These are phyloP conservation scores for Tetratostichococcus sp. DNA, from an alignment of 139 green algal species.

Conservation along the genomic window DNA sequence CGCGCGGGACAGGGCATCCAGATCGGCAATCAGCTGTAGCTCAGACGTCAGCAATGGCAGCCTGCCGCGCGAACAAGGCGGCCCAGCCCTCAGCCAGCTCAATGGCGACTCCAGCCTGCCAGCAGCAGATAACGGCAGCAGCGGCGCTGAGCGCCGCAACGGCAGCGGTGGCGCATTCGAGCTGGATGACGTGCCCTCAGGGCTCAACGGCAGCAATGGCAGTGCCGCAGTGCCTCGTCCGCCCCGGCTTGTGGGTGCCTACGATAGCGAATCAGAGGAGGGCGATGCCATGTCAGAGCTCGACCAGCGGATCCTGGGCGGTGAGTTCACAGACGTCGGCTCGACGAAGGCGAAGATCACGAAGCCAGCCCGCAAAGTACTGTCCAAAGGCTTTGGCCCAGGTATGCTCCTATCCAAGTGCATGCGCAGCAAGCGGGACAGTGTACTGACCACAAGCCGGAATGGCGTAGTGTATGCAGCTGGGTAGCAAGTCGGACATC, in stretches of 20 bases:
- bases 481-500: too few relatives aligned
- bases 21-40: neutral
- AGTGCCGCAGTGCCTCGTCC: neutral
- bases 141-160: too few relatives aligned
- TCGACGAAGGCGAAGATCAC: constrained; percentile 76
- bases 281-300: neutral
- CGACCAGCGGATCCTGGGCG: constrained; percentile 31
- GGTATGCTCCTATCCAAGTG: constrained; percentile 33
- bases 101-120: neutral
- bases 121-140: too few relatives aligned
- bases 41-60: neutral
- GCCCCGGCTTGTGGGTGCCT: neutral
- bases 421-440: neutral
- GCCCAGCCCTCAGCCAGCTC: neutral
- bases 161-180: neutral
- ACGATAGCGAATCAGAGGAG: neutral
- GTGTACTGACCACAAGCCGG: too few relatives aligned
- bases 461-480: too few relatives aligned
- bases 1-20: neutral
- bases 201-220: neutral
- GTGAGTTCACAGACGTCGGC: constrained; percentile 69
- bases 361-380: constrained; percentile 54
- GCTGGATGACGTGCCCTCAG: neutral
- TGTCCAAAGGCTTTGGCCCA: constrained; percentile 59
- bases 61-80: neutral